Conservation (phyloP, 2,329 filamentous ascomycete genomes). For the Didymella exigua region DNA sequence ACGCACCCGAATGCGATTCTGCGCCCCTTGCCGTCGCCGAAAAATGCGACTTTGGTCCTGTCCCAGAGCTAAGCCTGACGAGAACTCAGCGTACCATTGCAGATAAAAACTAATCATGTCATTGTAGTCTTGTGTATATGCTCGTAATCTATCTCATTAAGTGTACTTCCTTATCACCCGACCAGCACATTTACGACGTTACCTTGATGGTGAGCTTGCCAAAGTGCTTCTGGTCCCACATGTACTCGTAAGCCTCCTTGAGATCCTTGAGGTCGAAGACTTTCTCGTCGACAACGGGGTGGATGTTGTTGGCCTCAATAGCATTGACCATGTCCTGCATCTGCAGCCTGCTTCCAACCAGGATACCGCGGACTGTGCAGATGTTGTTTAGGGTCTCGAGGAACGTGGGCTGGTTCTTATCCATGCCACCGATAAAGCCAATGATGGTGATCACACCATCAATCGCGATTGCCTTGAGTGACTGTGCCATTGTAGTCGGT, state of each 20-base stretch:
- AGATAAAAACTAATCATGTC: background rate
- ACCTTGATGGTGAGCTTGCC: conserved; percentile 46
- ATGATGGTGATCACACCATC: conserved; percentile 62
- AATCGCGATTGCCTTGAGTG: conserved; percentile 58
- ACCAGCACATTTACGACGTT: conserved; percentile 3
- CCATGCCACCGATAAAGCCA: conserved; percentile 61
- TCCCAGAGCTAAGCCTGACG: too few species aligned
- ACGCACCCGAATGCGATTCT: too few species aligned
- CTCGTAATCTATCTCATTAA: background rate
- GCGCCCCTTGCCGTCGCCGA: too few species aligned
- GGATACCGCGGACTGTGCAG: conserved; percentile 63
- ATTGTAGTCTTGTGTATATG: background rate
- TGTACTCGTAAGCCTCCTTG: conserved; percentile 58
- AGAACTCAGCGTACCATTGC: too few species aligned
- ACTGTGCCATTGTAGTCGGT: conserved; percentile 60
- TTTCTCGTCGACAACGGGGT: conserved; percentile 64
- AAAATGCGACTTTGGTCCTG: too few species aligned
- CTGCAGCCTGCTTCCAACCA: conserved; percentile 61
- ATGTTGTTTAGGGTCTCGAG: conserved; percentile 55
- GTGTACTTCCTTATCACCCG: background rate
- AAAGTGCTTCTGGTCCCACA: conserved; percentile 56
- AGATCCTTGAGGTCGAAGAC: conserved; percentile 60
- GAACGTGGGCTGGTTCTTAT: conserved; percentile 57
- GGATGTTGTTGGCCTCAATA: conserved; percentile 64
- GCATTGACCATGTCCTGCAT: conserved; percentile 65